A percentile compares a stretch with the other conserved stretches of the same genome.
These are phyloP conservation scores for Phylloporus sp. DNA, from an alignment of 768 basidiomycete genomes.

Conservation along the genomic window DNA sequence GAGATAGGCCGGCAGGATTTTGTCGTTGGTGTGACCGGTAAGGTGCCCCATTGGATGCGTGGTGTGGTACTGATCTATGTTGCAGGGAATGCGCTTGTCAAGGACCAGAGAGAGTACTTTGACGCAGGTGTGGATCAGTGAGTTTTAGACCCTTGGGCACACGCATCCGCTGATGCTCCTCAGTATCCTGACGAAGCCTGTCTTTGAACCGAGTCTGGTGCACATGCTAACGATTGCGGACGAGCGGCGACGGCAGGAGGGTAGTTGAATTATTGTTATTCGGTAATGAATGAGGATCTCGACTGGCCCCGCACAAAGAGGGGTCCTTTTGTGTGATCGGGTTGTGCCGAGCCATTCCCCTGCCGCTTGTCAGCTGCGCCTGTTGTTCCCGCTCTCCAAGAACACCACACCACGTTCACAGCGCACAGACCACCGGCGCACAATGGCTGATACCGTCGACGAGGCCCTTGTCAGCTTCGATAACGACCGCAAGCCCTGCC, in stretches of 20 bases:
- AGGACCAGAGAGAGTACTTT: constrained; percentile 72
- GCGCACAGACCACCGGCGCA: constrained; percentile 31
- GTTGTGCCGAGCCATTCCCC: constrained; percentile 32
- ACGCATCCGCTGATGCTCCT: constrained; percentile 4
- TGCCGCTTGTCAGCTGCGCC: constrained; percentile 31
- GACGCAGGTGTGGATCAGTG: constrained; percentile 75
- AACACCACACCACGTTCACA: constrained; percentile 20
- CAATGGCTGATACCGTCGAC: constrained; percentile 26
- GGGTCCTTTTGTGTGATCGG: constrained; percentile 27
- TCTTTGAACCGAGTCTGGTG: constrained; percentile 52
- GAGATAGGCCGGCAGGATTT: constrained; percentile 66
- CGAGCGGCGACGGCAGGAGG: constrained; percentile 32
- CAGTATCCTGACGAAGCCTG: constrained; percentile 81
- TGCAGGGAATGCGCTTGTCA: constrained; percentile 50
- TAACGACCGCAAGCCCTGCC: constrained; percentile 18
- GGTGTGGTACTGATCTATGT: constrained; percentile 7
- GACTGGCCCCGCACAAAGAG: background rate
- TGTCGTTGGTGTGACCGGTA: constrained; percentile 79
- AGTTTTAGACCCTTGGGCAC: constrained; percentile 18
- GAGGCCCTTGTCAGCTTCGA: constrained; percentile 11
- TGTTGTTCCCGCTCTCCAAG: constrained; percentile 28
- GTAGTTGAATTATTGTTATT: background rate
- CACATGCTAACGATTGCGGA: constrained; percentile 41
- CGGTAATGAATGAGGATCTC: background rate
- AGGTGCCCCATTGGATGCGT: constrained; percentile 6